phyloP scores from a whole-genome alignment of 2,329 filamentous ascomycete species.

The Talaromyces sp. region DNA sequence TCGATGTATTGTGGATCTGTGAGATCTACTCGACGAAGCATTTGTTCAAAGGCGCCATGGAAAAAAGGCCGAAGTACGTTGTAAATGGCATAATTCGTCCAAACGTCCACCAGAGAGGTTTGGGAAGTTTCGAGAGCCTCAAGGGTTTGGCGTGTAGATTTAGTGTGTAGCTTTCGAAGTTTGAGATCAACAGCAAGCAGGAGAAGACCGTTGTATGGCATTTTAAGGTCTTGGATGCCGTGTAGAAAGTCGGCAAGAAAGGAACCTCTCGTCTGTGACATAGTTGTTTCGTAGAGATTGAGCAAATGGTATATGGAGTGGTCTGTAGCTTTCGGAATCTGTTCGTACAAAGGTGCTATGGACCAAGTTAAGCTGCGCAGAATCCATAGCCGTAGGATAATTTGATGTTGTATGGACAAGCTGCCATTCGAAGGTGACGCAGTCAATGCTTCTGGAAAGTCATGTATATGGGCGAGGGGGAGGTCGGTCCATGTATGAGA shows the following conservation, averaged over 20 bases:
- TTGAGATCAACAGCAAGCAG: conserved; percentile 32
- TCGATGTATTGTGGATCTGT: conserved; percentile 36
- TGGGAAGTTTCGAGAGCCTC: conserved; percentile 30
- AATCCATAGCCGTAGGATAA: conserved; percentile 38
- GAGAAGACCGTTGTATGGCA: conserved; percentile 36
- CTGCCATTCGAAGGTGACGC: background rate
- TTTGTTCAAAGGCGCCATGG: conserved; percentile 32
- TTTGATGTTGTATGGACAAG: conserved; percentile 26
- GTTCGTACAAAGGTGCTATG: conserved; percentile 24
- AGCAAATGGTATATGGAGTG: conserved; percentile 27
- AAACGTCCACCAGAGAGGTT: conserved; percentile 31
- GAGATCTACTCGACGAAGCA: conserved; percentile 37
- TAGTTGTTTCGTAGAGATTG: conserved; percentile 30
- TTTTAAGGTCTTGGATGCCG: conserved; percentile 31
- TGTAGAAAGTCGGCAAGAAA: conserved; percentile 32
- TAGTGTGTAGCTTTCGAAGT: conserved; percentile 25
- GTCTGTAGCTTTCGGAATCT: conserved; percentile 23
- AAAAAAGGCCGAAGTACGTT: conserved; percentile 30
- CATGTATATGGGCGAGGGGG: conserved; percentile 7
- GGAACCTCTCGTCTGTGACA: conserved; percentile 15
- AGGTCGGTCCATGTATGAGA: conserved; percentile 31
- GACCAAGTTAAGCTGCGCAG: conserved; percentile 31
- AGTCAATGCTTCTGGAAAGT: background rate
- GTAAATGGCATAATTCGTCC: conserved; percentile 30
- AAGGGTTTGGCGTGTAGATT: conserved; percentile 27